These are phyloP conservation scores for Coemansia sp. DNA, from an alignment of 192 early-diverging fungal genomes.

Conservation along the genomic window DNA sequence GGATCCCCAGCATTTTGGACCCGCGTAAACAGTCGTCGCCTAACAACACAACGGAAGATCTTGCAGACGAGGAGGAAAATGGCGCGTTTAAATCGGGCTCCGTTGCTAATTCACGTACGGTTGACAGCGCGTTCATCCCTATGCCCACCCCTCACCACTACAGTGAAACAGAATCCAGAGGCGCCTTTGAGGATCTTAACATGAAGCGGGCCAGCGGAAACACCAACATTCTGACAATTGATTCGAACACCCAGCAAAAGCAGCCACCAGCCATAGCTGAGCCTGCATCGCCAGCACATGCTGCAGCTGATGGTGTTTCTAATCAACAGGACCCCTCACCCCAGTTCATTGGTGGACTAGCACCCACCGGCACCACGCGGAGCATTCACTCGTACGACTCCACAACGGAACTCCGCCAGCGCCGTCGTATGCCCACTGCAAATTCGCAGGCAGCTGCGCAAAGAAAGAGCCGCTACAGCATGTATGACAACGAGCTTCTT, in stretches of 20 bases:
- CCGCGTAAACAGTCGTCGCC: constrained; percentile 2
- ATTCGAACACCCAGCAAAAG: constrained; percentile 12
- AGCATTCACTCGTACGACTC: constrained; percentile 45
- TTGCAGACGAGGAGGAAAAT: constrained; percentile 6
- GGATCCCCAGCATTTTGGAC: constrained; percentile 37
- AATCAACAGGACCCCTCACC: background rate
- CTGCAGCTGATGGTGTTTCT: background rate
- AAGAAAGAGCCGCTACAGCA: constrained; percentile 31
- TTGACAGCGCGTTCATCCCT: constrained; percentile 3
- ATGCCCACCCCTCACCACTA: constrained; percentile 46
- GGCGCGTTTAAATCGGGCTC: background rate
- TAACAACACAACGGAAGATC: background rate
- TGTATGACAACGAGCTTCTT: constrained; percentile 13
- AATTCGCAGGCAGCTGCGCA: background rate
- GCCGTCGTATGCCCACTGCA: constrained; percentile 12
- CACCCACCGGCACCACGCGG: background rate
- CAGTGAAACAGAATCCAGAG: background rate
- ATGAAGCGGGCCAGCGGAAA: constrained; percentile 22
- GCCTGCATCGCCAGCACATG: constrained; percentile 8
- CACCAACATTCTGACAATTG: constrained; percentile 38
- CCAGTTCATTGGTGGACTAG: constrained; percentile 1
- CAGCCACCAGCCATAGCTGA: background rate
- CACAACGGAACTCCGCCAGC: constrained; percentile 41
- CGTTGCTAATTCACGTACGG: background rate
- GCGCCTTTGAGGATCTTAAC: background rate